Evolutionary conservation across 495 filamentous ascomycete genomes (phyloP), one percentile per base, ranked within the genome.

Genomic region (Podospora anserina): DNA sequence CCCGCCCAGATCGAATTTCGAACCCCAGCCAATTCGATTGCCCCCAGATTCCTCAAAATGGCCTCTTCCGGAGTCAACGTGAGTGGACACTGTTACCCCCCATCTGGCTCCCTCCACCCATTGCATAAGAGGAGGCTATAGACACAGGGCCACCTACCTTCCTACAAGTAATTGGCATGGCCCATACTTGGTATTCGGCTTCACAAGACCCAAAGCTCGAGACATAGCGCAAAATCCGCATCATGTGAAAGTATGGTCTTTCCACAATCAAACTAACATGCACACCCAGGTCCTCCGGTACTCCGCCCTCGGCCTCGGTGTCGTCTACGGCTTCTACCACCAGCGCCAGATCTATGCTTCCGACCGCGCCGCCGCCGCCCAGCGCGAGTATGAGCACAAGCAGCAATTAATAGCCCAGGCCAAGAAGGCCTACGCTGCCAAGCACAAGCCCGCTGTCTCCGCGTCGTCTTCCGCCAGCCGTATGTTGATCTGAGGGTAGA

Each of bases 321-420:
- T 97, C 75, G 86, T 96, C 78, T 98, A 98, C 83, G 95, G 95
- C 78, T 82, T 97, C 79, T 91, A 88, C 78, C 93, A 97, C 84
- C 96, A 99, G 82, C 85, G 87, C 64, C 84, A 85, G 56, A 85
- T 98, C 76, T 88, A 81, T 69, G 76, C 91, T 32, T 72, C 84
- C 70, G 85, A 91, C 70, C 90, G 90, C 80, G 78, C 85, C 69
- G 82, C 85, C 57, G 84, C 88, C 61, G 83, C 87, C 68, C 82
- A 97, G 74, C 85, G 86, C 71, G 92, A 97, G 78, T 97, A 92
- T 74, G 81, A 93, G 72, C 91, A 91, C 78, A 94, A 97, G 85
- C 87, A 91, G 79, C 84, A 86, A 61, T 82, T 98, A 81, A 97
- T 98, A 83, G 81, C 88, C 72, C 83, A 97, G 83, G 95, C 95